These are phyloP conservation scores for Phyllosticta paracitricarpa DNA, from an alignment of 2,329 filamentous ascomycete genomes.

Conservation along the genomic window DNA sequence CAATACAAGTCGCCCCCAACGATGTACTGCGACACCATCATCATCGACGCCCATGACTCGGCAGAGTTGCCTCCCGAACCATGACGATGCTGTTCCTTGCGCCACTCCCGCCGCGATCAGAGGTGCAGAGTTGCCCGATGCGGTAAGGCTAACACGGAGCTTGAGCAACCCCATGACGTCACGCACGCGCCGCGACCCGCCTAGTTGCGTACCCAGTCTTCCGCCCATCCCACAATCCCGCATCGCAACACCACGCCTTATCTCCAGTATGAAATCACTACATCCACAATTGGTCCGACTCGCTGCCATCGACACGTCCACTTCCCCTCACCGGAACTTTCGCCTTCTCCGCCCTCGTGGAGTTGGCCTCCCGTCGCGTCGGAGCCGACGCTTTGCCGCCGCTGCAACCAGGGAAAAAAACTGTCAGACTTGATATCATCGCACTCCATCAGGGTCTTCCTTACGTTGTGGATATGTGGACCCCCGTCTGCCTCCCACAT, in stretches of 20 bases:
- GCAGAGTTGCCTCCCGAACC: not conserved
- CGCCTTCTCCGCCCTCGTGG: not conserved
- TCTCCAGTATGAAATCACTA: constrained; percentile 11
- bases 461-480: constrained; percentile 3
- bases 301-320: not conserved
- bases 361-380: not conserved
- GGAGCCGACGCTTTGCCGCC: not conserved
- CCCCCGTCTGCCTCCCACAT: not conserved
- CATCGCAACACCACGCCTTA: not conserved
- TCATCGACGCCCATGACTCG: not conserved
- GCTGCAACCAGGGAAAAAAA: not conserved
- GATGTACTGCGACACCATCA: not conserved
- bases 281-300: constrained; percentile 6
- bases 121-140: not conserved
- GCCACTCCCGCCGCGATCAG: constrained; percentile 3
- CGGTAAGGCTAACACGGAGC: not conserved
- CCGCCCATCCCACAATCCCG: not conserved
- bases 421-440: constrained; percentile 9
- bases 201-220: not conserved
- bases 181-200: constrained; percentile 1
- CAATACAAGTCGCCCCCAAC: not conserved
- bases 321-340: not conserved
- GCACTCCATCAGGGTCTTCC: constrained; percentile 1
- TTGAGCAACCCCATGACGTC: constrained; percentile 3
- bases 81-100: not conserved